phyloP scores from a whole-genome alignment of 164 flowering plant genomes.

The Warburgia ugandensis region DNA sequence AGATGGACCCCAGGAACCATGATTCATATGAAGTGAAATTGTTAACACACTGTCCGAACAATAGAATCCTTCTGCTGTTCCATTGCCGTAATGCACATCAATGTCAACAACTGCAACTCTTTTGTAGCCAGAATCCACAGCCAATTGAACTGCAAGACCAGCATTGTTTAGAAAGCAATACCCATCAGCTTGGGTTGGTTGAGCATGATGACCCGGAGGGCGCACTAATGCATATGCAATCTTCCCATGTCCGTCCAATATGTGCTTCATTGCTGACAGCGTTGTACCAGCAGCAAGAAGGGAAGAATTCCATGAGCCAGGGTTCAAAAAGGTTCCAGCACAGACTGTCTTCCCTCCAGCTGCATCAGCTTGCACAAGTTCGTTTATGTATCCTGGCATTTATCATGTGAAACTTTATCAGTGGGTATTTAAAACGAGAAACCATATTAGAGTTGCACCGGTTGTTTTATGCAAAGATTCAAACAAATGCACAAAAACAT shows the following conservation, averaged over 20 bases:
- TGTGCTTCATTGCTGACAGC: slow-evolving; percentile 69
- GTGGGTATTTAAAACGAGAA: background rate
- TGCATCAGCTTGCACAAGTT: slow-evolving; percentile 64
- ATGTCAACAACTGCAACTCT: slow-evolving; percentile 78
- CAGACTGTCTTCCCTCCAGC: slow-evolving; percentile 52
- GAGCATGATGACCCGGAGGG: slow-evolving; percentile 99
- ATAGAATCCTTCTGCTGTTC: slow-evolving; percentile 90
- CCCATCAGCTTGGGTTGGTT: slow-evolving; percentile 90
- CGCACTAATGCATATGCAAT: slow-evolving; percentile 77
- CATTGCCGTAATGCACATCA: slow-evolving; percentile 97
- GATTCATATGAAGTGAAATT: slow-evolving; percentile 90
- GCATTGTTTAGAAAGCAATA: slow-evolving; percentile 95
- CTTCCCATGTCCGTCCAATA: slow-evolving; percentile 66
- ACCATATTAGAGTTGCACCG: background rate
- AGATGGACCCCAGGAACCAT: slow-evolving; percentile 96
- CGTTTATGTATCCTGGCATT: slow-evolving; percentile 54
- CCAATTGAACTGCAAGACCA: slow-evolving; percentile 72
- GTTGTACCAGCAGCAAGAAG: slow-evolving; percentile 92
- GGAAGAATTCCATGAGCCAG: slow-evolving; percentile 77
- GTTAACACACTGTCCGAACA: slow-evolving; percentile 66
- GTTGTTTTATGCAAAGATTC: background rate
- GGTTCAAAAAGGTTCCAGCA: slow-evolving; percentile 71
- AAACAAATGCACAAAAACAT: too few species aligned
- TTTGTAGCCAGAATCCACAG: slow-evolving; percentile 51
- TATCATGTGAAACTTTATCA: slow-evolving; percentile 4